These are phyloP conservation scores for Oxytropis ochrocephala DNA, from an alignment of 306 rosid species.

Conservation along the genomic window DNA sequence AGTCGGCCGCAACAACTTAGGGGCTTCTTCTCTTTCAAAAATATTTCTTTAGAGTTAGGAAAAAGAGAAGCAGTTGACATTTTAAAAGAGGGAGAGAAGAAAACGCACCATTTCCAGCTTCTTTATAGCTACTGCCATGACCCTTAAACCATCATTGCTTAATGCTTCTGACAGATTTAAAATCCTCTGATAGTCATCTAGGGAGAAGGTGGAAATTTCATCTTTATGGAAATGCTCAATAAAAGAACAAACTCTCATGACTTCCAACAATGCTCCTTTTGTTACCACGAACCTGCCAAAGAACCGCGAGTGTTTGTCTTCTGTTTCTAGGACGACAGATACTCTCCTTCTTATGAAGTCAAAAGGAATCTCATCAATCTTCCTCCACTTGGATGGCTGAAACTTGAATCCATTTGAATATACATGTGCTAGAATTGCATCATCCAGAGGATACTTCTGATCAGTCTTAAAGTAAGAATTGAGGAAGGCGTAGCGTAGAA, in stretches of 20 bases:
- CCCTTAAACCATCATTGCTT: slow-evolving; percentile 73
- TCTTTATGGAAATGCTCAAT: slow-evolving; percentile 38
- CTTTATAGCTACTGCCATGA: slow-evolving; percentile 70
- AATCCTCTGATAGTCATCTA: slow-evolving; percentile 42
- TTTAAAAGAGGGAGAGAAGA: background rate
- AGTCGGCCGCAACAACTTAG: background rate
- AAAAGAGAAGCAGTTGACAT: background rate
- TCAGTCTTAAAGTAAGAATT: slow-evolving; percentile 74
- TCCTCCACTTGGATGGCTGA: slow-evolving; percentile 78
- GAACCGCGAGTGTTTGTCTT: slow-evolving; percentile 26
- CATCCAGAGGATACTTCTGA: slow-evolving; percentile 80
- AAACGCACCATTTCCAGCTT: slow-evolving; percentile 45
- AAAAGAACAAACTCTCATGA: slow-evolving; percentile 55
- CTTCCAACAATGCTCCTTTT: slow-evolving; percentile 88
- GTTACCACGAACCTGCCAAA: slow-evolving; percentile 49
- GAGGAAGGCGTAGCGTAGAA: slow-evolving; percentile 66
- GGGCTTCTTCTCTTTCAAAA: background rate
- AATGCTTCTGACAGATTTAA: slow-evolving; percentile 48
- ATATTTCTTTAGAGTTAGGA: background rate
- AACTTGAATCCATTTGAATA: slow-evolving; percentile 69
- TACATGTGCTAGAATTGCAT: slow-evolving; percentile 68
- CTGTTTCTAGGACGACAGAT: slow-evolving; percentile 59
- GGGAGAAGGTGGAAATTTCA: slow-evolving; percentile 29
- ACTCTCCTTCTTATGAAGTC: slow-evolving; percentile 83
- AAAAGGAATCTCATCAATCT: slow-evolving; percentile 74